phyloP scores from a whole-genome alignment of 1,139 yeast genomes.

The Lodderomyces metapsilosis region DNA sequence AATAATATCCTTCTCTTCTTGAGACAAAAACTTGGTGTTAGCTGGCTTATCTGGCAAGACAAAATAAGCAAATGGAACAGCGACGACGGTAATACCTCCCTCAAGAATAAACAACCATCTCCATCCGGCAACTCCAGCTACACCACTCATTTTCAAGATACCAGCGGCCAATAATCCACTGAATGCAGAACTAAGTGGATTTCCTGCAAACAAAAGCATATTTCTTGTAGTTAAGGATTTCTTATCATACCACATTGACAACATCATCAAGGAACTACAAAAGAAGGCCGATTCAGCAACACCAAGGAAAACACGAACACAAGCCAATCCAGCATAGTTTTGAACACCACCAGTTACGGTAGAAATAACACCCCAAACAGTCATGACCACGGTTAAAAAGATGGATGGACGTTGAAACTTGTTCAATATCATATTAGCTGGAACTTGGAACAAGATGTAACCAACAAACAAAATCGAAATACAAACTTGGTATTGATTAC shows the following conservation, averaged over 20 bases:
- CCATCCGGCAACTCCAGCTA: conserved; percentile 53
- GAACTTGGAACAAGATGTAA: conserved; percentile 59
- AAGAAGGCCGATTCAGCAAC: conserved; percentile 59
- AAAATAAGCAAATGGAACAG: conserved; percentile 57
- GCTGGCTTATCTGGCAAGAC: conserved; percentile 70
- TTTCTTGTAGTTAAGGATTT: conserved; percentile 51
- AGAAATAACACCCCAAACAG: conserved; percentile 52
- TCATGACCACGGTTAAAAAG: conserved; percentile 51
- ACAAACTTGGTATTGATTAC: conserved; percentile 54
- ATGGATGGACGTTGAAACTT: conserved; percentile 50
- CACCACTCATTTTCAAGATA: conserved; percentile 39
- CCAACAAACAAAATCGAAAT: conserved; percentile 61
- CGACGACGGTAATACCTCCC: conserved; percentile 65
- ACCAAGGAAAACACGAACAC: conserved; percentile 41
- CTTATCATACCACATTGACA: conserved; percentile 50
- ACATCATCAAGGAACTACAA: conserved; percentile 49
- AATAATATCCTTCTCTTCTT: conserved; percentile 49
- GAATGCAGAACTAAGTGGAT: conserved; percentile 77
- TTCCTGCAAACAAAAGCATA: conserved; percentile 60
- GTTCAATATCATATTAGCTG: conserved; percentile 50
- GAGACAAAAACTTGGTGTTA: conserved; percentile 47
- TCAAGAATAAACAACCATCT: conserved; percentile 74
- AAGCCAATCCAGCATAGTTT: conserved; percentile 32
- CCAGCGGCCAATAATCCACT: conserved; percentile 67
- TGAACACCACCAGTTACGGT: conserved; percentile 36